These are phyloP conservation scores for Stenogyne calaminthoides DNA, from an alignment of 305 asterid species.

Conservation along the genomic window DNA sequence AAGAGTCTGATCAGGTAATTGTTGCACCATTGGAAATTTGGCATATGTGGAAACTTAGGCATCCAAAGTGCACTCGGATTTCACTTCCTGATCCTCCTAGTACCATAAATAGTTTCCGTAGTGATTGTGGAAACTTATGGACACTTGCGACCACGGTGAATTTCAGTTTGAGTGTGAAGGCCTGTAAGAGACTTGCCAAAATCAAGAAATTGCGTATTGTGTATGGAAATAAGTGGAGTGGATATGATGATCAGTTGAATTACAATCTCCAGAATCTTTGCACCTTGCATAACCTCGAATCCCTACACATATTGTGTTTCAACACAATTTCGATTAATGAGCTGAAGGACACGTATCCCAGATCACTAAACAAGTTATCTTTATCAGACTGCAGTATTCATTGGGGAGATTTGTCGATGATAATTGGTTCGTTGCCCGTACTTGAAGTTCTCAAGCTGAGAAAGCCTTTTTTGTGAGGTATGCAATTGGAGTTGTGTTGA, in stretches of 20 bases:
- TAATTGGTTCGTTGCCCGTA: neutral
- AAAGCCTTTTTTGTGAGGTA: neutral
- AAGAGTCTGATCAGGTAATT: neutral
- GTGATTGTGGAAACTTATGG: neutral
- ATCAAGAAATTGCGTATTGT: neutral
- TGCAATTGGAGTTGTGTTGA: neutral
- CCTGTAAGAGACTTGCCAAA: constrained; percentile 13
- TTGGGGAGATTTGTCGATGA: neutral
- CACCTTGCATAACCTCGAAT: neutral
- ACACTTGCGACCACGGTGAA: neutral
- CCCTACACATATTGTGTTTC: neutral
- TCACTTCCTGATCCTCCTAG: too few species aligned
- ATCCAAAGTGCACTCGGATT: neutral
- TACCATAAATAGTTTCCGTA: too few species aligned
- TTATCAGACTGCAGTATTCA: neutral
- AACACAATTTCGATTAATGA: neutral
- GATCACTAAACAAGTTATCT: neutral
- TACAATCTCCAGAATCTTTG: neutral
- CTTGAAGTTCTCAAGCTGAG: neutral
- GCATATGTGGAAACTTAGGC: neutral
- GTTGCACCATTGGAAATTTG: neutral
- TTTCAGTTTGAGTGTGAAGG: neutral
- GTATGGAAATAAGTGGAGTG: neutral
- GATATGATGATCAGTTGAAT: neutral
- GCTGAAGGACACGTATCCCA: neutral